Percentiles rank a stretch among this genome's conserved stretches.
Conservation (phyloP, 495 filamentous ascomycete genomes). For the Podospora conica region DNA sequence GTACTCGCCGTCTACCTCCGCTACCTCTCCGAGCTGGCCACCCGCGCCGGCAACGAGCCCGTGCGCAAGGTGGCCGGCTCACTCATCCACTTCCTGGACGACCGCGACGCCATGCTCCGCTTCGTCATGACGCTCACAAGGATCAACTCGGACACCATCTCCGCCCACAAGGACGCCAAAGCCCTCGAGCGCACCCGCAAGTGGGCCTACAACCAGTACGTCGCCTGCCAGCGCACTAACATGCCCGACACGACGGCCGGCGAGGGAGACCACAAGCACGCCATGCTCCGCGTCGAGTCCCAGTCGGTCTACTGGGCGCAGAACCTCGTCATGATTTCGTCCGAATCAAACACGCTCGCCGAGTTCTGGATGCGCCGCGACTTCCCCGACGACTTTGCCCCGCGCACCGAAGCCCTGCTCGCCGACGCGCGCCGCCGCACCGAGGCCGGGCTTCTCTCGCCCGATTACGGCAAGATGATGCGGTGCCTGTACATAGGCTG, state of each 20-base stretch:
- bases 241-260: not conserved
- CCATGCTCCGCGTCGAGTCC: slow-evolving; percentile 25
- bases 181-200: slow-evolving; percentile 12
- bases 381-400: slow-evolving; percentile 17
- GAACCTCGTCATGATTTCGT: slow-evolving; percentile 21
- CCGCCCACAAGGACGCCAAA: slow-evolving; percentile 9
- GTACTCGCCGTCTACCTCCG: slow-evolving; percentile 23
- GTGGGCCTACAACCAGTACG: slow-evolving; percentile 26
- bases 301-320: slow-evolving; percentile 27
- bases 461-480: slow-evolving; percentile 17
- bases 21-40: slow-evolving; percentile 17
- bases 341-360: slow-evolving; percentile 16
- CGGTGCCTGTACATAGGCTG: slow-evolving; percentile 22
- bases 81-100: slow-evolving; percentile 16
- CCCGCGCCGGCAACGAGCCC: slow-evolving; percentile 19
- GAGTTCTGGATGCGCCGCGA: slow-evolving; percentile 17
- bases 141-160: slow-evolving; percentile 23
- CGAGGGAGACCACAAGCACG: slow-evolving; percentile 14
- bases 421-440: not conserved
- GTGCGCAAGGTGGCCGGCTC: slow-evolving; percentile 19
- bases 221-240: slow-evolving; percentile 21
- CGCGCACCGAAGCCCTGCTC: slow-evolving; percentile 7
- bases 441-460: slow-evolving; percentile 5
- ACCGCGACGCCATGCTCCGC: slow-evolving; percentile 23
- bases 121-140: slow-evolving; percentile 23